A percentile compares a stretch with the other conserved stretches of the same genome.
phyloP scores from a whole-genome alignment of 768 basidiomycete species.

The Phallus indusiatus region DNA sequence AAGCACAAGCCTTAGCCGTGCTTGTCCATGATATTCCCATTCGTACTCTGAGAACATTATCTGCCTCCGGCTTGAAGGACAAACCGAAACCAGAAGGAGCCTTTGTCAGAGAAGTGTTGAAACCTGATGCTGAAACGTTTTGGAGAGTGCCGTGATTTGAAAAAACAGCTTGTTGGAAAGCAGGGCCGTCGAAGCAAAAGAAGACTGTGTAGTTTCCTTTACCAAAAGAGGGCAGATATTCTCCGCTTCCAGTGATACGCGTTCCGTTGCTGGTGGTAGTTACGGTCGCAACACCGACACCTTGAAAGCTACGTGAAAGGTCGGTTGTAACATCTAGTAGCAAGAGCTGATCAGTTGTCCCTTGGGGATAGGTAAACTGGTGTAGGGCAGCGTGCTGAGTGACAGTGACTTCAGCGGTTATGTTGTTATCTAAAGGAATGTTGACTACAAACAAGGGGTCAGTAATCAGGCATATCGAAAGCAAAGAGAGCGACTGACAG shows the following conservation, averaged over 20 bases:
- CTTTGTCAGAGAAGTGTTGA: conserved; percentile 1
- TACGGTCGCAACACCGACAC: neutral
- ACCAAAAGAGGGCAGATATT: conserved; percentile 11
- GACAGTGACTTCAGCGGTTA: conserved; percentile 11
- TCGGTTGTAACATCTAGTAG: conserved; percentile 12
- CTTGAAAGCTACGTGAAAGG: conserved; percentile 11
- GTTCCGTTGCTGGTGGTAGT: neutral
- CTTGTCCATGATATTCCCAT: conserved; percentile 14
- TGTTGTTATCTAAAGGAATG: conserved; percentile 9
- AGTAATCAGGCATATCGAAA: neutral
- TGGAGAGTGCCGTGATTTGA: neutral
- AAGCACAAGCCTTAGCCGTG: conserved; percentile 10
- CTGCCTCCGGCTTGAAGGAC: neutral
- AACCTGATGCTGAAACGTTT: neutral
- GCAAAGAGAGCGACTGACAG: conserved; percentile 17
- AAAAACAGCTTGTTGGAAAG: conserved; percentile 3
- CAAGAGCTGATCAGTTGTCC: conserved; percentile 5
- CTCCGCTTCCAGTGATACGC: conserved; percentile 10
- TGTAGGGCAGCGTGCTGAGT: conserved; percentile 13
- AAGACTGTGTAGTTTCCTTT: conserved; percentile 10
- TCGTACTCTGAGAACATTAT: conserved; percentile 4
- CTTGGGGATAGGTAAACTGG: conserved; percentile 8
- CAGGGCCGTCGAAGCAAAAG: conserved; percentile 11
- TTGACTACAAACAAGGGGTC: conserved; percentile 6
- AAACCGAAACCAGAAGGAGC: conserved; percentile 7